Conservation (phyloP, 192 early-diverging fungal genomes). For the Chytriomyces sp. region DNA sequence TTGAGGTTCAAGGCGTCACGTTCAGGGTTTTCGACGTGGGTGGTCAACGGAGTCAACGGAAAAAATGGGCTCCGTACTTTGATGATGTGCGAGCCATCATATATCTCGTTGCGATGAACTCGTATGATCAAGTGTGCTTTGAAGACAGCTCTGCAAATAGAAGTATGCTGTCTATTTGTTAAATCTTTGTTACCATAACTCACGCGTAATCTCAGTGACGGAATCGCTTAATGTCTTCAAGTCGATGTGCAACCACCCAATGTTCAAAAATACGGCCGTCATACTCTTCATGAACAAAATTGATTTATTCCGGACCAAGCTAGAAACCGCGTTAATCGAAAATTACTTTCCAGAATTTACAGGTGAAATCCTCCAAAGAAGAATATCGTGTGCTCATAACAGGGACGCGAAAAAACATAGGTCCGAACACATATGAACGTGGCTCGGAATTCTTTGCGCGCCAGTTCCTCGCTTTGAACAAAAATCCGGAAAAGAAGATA, state of each 20-base stretch:
- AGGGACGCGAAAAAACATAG: slow-evolving; percentile 8
- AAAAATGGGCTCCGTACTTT: slow-evolving; percentile 70
- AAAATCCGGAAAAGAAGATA: slow-evolving; percentile 47
- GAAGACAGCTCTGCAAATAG: slow-evolving; percentile 60
- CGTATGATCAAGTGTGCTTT: slow-evolving; percentile 62
- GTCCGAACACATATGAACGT: slow-evolving; percentile 50
- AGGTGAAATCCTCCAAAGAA: slow-evolving; percentile 31
- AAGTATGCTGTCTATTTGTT: slow-evolving; percentile 22
- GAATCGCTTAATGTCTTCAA: slow-evolving; percentile 41
- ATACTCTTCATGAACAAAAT: slow-evolving; percentile 71
- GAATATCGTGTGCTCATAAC: neutral
- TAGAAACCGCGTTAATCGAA: slow-evolving; percentile 45
- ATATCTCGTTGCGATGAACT: slow-evolving; percentile 59
- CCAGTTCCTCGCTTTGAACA: slow-evolving; percentile 44
- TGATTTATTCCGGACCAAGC: slow-evolving; percentile 60
- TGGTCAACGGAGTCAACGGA: slow-evolving; percentile 61
- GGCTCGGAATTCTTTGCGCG: slow-evolving; percentile 50
- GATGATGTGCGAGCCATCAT: slow-evolving; percentile 66
- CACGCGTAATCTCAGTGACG: slow-evolving; percentile 30
- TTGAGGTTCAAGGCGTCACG: slow-evolving; percentile 55
- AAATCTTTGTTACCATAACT: slow-evolving; percentile 1
- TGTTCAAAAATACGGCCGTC: slow-evolving; percentile 52
- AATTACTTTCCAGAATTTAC: slow-evolving; percentile 60
- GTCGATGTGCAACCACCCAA: slow-evolving; percentile 42
- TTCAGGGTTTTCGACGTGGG: slow-evolving; percentile 67